Percentiles rank a stretch among this genome's conserved stretches.
These are phyloP conservation scores for Saturnispora serradocipensis DNA, from an alignment of 805 yeast species.

Conservation along the genomic window DNA sequence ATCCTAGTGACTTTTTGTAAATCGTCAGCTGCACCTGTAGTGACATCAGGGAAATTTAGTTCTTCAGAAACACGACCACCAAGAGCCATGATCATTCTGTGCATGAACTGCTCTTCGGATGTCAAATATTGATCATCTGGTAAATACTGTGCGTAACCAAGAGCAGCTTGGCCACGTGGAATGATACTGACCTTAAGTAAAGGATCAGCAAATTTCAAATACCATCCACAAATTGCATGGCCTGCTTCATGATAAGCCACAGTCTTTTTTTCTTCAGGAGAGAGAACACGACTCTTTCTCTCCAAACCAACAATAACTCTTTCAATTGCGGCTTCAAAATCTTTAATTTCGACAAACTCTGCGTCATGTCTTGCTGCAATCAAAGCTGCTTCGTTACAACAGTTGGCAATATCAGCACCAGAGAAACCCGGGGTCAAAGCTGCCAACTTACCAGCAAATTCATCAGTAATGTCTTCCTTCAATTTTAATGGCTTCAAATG, in stretches of 20 bases:
- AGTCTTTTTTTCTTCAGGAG: conserved; percentile 76
- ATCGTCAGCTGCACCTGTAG: conserved; percentile 95
- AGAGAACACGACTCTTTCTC: conserved; percentile 73
- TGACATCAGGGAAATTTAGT: conserved; percentile 80
- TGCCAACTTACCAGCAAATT: conserved; percentile 77
- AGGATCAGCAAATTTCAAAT: conserved; percentile 82
- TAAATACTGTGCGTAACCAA: conserved; percentile 95
- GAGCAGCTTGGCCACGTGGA: conserved; percentile 94
- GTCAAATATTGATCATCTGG: conserved; percentile 87
- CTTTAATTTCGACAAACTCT: conserved; percentile 57
- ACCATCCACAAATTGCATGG: conserved; percentile 99
- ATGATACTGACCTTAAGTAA: conserved; percentile 90
- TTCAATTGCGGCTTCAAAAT: conserved; percentile 95
- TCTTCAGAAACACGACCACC: conserved; percentile 98
- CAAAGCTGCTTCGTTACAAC: conserved; percentile 93
- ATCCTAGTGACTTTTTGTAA: conserved; percentile 91
- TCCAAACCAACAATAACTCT: conserved; percentile 95
- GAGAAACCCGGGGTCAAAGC: conserved; percentile 97
- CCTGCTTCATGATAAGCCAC: conserved; percentile 99
- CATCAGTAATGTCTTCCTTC: conserved; percentile 36
- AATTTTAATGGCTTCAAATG: conserved; percentile 70
- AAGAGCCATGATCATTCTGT: conserved; percentile 91
- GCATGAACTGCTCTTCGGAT: conserved; percentile 61
- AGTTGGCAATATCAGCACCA: conserved; percentile 97
- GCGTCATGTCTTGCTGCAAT: conserved; percentile 86